phyloP scores from a whole-genome alignment of 306 rosid species.

The Carpinus fangiana region DNA sequence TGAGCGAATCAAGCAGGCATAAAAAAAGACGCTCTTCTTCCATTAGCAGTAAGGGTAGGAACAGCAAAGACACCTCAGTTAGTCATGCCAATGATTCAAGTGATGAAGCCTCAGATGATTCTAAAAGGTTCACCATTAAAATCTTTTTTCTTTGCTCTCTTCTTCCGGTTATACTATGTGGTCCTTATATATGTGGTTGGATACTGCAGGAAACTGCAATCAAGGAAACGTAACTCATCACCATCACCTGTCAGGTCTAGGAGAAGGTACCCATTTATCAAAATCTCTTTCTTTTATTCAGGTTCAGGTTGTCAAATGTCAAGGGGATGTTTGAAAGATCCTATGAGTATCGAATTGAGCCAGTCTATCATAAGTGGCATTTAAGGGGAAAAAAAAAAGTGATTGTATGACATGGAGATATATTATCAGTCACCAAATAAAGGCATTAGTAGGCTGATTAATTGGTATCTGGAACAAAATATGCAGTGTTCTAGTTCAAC shows the following conservation, averaged over 20 bases:
- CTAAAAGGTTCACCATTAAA: slow-evolving; percentile 62
- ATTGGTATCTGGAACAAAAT: background rate
- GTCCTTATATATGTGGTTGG: slow-evolving; percentile 32
- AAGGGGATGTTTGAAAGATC: slow-evolving; percentile 21
- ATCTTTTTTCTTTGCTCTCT: slow-evolving; percentile 16
- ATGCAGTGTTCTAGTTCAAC: background rate
- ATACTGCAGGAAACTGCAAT: slow-evolving; percentile 70
- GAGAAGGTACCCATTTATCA: slow-evolving; percentile 70
- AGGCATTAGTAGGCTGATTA: background rate
- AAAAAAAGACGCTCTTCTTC: slow-evolving; percentile 74
- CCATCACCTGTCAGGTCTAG: slow-evolving; percentile 85
- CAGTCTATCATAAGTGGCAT: slow-evolving; percentile 21
- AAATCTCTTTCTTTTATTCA: slow-evolving; percentile 21
- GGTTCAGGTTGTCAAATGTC: slow-evolving; percentile 31
- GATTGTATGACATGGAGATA: background rate
- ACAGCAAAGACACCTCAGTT: slow-evolving; percentile 51
- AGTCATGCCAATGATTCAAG: slow-evolving; percentile 63
- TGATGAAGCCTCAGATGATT: slow-evolving; percentile 74
- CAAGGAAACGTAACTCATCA: slow-evolving; percentile 73
- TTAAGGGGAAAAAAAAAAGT: background rate
- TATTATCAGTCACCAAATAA: background rate
- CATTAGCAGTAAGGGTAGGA: slow-evolving; percentile 68
- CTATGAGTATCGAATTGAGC: slow-evolving; percentile 22
- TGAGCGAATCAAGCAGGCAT: slow-evolving; percentile 62
- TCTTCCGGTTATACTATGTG: slow-evolving; percentile 15